Percentiles rank a stretch among this genome's conserved stretches.
Conservation (phyloP, 257 asterid genomes). For the Solanum medicagineum region DNA sequence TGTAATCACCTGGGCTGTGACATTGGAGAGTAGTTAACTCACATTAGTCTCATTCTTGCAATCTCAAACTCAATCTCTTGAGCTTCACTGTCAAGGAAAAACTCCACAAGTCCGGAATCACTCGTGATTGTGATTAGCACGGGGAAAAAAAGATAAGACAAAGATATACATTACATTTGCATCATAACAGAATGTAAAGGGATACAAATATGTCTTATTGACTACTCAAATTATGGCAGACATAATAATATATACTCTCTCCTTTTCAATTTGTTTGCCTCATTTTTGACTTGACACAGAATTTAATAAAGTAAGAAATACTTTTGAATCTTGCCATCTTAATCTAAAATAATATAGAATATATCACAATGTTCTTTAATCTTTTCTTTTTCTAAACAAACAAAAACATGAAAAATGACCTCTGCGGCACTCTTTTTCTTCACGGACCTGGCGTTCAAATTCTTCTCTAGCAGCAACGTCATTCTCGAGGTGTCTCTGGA, state of each 20-base stretch:
- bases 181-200: background rate
- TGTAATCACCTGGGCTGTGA: background rate
- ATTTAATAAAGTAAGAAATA: no score
- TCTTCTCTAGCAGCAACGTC: slow-evolving; percentile 61
- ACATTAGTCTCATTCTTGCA: slow-evolving; percentile 80
- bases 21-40: slow-evolving; percentile 1
- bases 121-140: slow-evolving; percentile 41
- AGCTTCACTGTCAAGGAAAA: slow-evolving; percentile 86
- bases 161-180: background rate
- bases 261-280: no score
- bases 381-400: no score
- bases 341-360: no score
- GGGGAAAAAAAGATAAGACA: background rate
- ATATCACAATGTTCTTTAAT: no score
- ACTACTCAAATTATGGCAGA: background rate
- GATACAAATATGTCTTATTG: background rate
- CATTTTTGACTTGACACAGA: no score
- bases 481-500: slow-evolving; percentile 54
- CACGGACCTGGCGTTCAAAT: slow-evolving; percentile 63
- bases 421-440: slow-evolving; percentile 55
- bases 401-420: slow-evolving; percentile 10
- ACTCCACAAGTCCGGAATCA: slow-evolving; percentile 73
- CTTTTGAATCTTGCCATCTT: background rate
- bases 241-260: no score
- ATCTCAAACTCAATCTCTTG: slow-evolving; percentile 84